Conservation (phyloP, 1,284 basidiomycete genomes). For the Ceratobasidium sp. region DNA sequence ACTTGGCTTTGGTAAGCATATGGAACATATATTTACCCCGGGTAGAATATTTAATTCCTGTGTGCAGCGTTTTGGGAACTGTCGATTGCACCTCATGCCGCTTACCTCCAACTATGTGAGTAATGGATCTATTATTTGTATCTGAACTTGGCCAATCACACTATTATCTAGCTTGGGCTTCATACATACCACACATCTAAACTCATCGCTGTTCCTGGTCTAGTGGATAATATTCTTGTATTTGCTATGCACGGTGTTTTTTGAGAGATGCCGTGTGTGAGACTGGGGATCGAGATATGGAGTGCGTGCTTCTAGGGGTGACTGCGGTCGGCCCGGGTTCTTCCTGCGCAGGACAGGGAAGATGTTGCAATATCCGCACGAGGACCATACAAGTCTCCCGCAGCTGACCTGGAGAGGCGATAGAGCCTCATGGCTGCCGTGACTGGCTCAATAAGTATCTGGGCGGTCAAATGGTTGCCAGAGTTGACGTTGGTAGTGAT, state of each 20-base stretch:
- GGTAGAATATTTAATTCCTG: constrained; percentile 5
- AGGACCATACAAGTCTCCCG: no score
- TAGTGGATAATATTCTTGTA: constrained; percentile 11
- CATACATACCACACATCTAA: constrained; percentile 45
- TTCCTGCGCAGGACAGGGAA: neutral
- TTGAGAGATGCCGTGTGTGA: neutral
- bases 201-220: neutral
- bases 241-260: constrained; percentile 14
- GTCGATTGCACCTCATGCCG: constrained; percentile 37
- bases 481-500: no score
- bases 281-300: neutral
- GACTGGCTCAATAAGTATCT: no score
- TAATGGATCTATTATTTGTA: neutral
- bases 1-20: constrained; percentile 33
- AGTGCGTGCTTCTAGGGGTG: constrained; percentile 10
- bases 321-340: constrained; percentile 8
- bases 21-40: neutral
- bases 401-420: no score
- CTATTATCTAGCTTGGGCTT: constrained; percentile 42
- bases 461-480: no score
- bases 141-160: neutral
- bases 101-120: constrained; percentile 43
- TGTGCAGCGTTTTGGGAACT: constrained; percentile 44
- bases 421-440: no score
- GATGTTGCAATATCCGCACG: no score